phyloP scores from a whole-genome alignment of 1,284 basidiomycete genomes.

The Tilletia caries region DNA sequence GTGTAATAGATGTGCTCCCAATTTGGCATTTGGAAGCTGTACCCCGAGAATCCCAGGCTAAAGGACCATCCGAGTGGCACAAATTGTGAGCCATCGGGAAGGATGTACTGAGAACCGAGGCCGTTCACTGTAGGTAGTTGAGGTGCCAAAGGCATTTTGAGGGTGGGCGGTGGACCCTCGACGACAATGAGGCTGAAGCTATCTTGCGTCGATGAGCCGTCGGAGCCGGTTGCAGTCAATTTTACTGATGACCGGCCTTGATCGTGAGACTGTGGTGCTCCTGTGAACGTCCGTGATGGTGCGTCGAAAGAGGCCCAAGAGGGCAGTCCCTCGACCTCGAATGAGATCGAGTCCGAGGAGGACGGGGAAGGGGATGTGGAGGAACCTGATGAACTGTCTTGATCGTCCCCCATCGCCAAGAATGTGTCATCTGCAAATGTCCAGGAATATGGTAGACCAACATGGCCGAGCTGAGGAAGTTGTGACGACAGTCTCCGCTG shows the following conservation, averaged over 20 bases:
- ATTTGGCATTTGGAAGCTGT: constrained; percentile 62
- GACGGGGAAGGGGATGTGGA: constrained; percentile 4
- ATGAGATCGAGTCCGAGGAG: background rate
- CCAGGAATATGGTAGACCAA: constrained; percentile 36
- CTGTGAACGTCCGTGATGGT: constrained; percentile 29
- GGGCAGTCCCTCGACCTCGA: constrained; percentile 27
- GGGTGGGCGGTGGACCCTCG: constrained; percentile 32
- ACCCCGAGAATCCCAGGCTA: constrained; percentile 74
- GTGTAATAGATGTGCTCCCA: constrained; percentile 64
- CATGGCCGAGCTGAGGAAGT: constrained; percentile 41
- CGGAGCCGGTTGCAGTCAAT: constrained; percentile 12
- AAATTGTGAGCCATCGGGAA: constrained; percentile 59
- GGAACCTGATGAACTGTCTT: constrained; percentile 25
- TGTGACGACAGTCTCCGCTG: constrained; percentile 23
- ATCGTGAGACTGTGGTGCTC: constrained; percentile 28
- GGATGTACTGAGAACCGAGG: constrained; percentile 36
- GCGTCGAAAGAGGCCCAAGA: constrained; percentile 42
- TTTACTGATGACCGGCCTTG: constrained; percentile 15
- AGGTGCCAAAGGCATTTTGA: constrained; percentile 36
- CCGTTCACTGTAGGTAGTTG: constrained; percentile 41
- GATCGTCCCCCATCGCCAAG: constrained; percentile 20
- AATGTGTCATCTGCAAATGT: constrained; percentile 41
- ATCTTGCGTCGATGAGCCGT: constrained; percentile 14
- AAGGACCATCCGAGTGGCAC: constrained; percentile 84
- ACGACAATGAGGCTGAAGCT: constrained; percentile 35